phyloP scores from a whole-genome alignment of 2,329 filamentous ascomycete species.

The Fusarium globosum region DNA sequence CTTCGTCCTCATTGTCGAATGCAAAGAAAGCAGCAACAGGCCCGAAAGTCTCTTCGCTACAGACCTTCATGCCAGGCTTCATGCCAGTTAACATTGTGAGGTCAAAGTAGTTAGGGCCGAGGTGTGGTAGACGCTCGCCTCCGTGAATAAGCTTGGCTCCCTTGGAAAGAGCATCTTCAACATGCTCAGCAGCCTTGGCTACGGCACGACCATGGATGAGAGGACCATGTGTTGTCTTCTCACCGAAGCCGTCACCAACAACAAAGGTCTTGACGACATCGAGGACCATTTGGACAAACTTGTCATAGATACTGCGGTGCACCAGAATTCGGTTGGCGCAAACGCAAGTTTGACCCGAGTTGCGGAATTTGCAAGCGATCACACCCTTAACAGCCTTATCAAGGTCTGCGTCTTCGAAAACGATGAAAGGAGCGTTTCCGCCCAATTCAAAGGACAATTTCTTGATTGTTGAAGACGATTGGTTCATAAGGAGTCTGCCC shows the following conservation, averaged over 20 bases:
- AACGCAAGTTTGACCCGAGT: conserved; percentile 78
- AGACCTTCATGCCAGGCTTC: conserved; percentile 73
- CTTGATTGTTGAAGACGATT: conserved; percentile 75
- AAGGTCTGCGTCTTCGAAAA: conserved; percentile 80
- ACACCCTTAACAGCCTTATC: conserved; percentile 74
- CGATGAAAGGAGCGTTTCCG: conserved; percentile 80
- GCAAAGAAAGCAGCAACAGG: conserved; percentile 76
- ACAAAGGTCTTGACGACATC: conserved; percentile 67
- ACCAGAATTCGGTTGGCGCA: conserved; percentile 71
- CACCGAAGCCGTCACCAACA: conserved; percentile 66
- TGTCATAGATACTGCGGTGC: conserved; percentile 68
- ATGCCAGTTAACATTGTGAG: conserved; percentile 76
- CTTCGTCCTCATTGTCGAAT: conserved; percentile 76
- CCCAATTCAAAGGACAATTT: conserved; percentile 80
- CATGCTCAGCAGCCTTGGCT: conserved; percentile 70
- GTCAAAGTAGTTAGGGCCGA: conserved; percentile 75
- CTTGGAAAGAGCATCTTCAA: conserved; percentile 70
- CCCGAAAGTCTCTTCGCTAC: conserved; percentile 77
- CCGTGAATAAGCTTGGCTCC: conserved; percentile 69
- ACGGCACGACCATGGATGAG: conserved; percentile 74
- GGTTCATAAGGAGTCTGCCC: conserved; percentile 71
- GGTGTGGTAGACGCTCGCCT: conserved; percentile 66
- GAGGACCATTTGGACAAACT: conserved; percentile 61
- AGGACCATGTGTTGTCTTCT: conserved; percentile 68
- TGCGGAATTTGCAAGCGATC: conserved; percentile 76